Base-by-base conservation (phyloP, 805 yeast species). In the Metschnikowia proteae region DNA sequence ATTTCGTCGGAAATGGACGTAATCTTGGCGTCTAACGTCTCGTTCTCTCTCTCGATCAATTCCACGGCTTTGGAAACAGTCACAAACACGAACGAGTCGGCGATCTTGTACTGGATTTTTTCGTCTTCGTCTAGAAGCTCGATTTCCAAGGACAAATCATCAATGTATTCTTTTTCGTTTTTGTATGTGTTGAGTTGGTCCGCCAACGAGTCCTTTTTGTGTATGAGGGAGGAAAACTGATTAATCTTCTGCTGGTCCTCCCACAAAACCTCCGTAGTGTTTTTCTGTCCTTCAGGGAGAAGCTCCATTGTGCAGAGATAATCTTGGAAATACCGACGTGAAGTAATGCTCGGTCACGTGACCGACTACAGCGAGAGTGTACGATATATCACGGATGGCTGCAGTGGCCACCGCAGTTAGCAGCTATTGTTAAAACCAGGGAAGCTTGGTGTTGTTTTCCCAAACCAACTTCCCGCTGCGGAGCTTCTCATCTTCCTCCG, bases 201-300 rank as follows among this genome's bases (percentile, higher is more conserved):
- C 30, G 76, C 71, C 10, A 83, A 63, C 17, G 75, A 74, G 55
- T 87, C 89, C 56, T 84, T 83, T 51, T 84, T 81, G 55, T 83
- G 74, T 51, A 90, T 88, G 53, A 90, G 74, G 40, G 90, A 86
- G 11, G 96, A 88, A 63, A 94, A 92, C 63, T 82, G 82, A 67
- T 92, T 94, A 71, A 92, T 92, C 62, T 81, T 81, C 62, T 86
- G 83, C 70, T 92, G 99, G 64, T 92, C 98, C 49, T 80, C 88
- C 85, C 88, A 83, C 27, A 76, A 67, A 26, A 86, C 95, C 54
- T 84, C 88, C 0, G 75, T 65, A 4, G 75, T 75, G 60, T 80
- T 80, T 43, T 63, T 63, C 54, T 79, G 79, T 27, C 84, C 84
- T 54, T 76, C 75, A 2, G 86, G 85, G 47, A 81, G 66, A 36